Percentiles rank a stretch among this genome's conserved stretches.
These are phyloP conservation scores for Noccaea caerulescens DNA, from an alignment of 345 rosid genomes.

Conservation along the genomic window DNA sequence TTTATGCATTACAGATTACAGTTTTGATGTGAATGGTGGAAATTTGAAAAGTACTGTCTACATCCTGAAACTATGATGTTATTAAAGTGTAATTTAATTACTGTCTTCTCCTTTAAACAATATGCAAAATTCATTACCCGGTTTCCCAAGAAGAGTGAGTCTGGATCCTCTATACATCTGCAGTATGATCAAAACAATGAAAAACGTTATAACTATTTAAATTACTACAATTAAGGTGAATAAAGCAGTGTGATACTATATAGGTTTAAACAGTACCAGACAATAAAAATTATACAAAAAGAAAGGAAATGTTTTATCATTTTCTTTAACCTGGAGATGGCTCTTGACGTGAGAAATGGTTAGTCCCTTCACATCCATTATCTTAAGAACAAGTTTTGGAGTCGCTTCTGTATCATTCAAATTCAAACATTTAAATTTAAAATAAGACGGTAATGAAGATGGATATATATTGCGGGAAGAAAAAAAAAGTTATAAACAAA, in stretches of 20 bases:
- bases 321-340: conserved; percentile 82
- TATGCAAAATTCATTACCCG: conserved; percentile 20
- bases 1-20: conserved; percentile 21
- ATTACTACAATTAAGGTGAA: background rate
- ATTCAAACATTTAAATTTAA: background rate
- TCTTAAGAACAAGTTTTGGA: conserved; percentile 95
- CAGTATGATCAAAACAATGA: conserved; percentile 12
- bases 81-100: conserved; percentile 1
- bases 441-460: background rate
- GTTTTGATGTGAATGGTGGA: conserved; percentile 23
- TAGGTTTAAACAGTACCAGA: background rate
- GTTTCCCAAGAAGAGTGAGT: conserved; percentile 32
- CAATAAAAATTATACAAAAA: background rate
- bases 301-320: background rate
- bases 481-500: conserved; percentile 29
- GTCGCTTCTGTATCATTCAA: conserved; percentile 73
- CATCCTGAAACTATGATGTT: conserved; percentile 14
- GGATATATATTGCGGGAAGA: background rate
- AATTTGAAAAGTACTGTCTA: conserved; percentile 17
- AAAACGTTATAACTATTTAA: background rate
- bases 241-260: background rate
- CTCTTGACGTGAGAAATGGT: conserved; percentile 99
- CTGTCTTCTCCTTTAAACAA: background rate
- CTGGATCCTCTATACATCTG: conserved; percentile 49
- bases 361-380: conserved; percentile 98